Evolutionary conservation across 176 grass and related monocot species (phyloP).

Genomic region (Pontederia crassipes): DNA sequence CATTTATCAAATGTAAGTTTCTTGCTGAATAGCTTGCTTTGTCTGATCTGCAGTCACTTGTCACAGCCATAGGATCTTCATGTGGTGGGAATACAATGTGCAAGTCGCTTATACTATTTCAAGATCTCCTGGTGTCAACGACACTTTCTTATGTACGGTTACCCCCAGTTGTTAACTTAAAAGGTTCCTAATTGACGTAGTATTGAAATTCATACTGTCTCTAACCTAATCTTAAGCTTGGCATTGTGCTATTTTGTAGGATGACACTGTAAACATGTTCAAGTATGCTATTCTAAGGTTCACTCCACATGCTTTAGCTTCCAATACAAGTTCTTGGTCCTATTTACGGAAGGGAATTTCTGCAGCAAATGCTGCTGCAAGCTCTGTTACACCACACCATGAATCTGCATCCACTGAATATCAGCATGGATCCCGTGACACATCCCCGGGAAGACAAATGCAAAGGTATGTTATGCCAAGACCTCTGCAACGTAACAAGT

Average conservation of each 20-base stretch:
- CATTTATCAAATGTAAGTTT: not conserved
- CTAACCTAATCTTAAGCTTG: too few species aligned
- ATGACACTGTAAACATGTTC: slow-evolving; percentile 73
- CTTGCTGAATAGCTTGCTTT: slow-evolving; percentile 4
- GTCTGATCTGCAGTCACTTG: slow-evolving; percentile 62
- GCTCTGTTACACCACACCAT: slow-evolving; percentile 43
- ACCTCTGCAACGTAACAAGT: slow-evolving; percentile 67
- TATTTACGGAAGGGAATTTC: slow-evolving; percentile 80
- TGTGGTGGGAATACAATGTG: slow-evolving; percentile 45
- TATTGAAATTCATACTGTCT: slow-evolving; percentile 12
- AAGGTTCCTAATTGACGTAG: not conserved
- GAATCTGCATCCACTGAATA: slow-evolving; percentile 48
- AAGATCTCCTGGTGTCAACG: slow-evolving; percentile 89
- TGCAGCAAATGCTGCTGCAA: slow-evolving; percentile 26
- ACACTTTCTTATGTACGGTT: slow-evolving; percentile 66
- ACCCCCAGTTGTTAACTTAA: too few species aligned
- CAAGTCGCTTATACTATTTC: slow-evolving; percentile 78
- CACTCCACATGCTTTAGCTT: slow-evolving; percentile 71
- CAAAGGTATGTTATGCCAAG: slow-evolving; percentile 47
- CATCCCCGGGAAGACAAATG: slow-evolving; percentile 60
- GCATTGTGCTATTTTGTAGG: slow-evolving; percentile 31
- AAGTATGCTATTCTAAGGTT: slow-evolving; percentile 78
- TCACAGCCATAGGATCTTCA: slow-evolving; percentile 57
- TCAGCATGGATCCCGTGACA: slow-evolving; percentile 48
- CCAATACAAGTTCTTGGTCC: slow-evolving; percentile 73